A percentile compares a stretch with the other conserved stretches of the same genome.
These are phyloP conservation scores for Boletus tomentosulus DNA, from an alignment of 768 basidiomycete species.

Conservation along the genomic window DNA sequence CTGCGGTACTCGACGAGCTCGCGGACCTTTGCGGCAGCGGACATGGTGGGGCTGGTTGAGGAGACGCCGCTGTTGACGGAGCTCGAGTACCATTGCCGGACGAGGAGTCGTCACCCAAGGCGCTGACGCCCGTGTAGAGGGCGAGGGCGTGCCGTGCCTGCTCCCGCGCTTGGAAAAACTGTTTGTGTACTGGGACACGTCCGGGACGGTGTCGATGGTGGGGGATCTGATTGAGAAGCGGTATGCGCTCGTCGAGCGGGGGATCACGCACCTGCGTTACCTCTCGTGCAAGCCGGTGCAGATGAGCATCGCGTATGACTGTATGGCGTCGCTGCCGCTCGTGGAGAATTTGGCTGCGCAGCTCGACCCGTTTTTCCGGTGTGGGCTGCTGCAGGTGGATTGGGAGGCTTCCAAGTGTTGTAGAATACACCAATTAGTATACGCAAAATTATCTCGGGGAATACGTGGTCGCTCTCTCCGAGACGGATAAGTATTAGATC, in stretches of 20 bases:
- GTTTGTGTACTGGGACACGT: constrained; percentile 22
- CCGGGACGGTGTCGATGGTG: constrained; percentile 23
- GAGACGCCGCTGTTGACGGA: constrained; percentile 19
- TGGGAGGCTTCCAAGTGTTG: constrained; percentile 6
- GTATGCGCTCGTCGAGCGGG: constrained; percentile 10
- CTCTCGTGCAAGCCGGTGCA: constrained; percentile 22
- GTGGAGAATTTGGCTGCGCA: constrained; percentile 18
- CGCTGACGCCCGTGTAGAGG: constrained; percentile 5
- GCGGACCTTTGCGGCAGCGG: constrained; percentile 13
- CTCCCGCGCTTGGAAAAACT: constrained; percentile 16
- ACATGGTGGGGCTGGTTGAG: constrained; percentile 12
- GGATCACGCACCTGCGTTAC: constrained; percentile 11
- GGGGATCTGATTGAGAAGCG: constrained; percentile 24
- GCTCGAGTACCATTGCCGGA: constrained; percentile 24
- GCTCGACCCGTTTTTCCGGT: constrained; percentile 16
- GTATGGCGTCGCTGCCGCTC: constrained; percentile 6
- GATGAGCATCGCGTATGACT: constrained; percentile 11
- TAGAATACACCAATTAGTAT: no score
- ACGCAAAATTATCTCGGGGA: no score
- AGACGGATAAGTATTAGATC: no score
- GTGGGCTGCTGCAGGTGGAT: constrained; percentile 19
- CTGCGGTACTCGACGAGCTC: constrained; percentile 13
- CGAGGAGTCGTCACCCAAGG: constrained; percentile 6
- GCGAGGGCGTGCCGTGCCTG: constrained; percentile 11
- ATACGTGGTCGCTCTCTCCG: no score